Percentiles rank a stretch among this genome's conserved stretches.
Conservation (phyloP, 306 rosid species). For the Quercus bicolor region DNA sequence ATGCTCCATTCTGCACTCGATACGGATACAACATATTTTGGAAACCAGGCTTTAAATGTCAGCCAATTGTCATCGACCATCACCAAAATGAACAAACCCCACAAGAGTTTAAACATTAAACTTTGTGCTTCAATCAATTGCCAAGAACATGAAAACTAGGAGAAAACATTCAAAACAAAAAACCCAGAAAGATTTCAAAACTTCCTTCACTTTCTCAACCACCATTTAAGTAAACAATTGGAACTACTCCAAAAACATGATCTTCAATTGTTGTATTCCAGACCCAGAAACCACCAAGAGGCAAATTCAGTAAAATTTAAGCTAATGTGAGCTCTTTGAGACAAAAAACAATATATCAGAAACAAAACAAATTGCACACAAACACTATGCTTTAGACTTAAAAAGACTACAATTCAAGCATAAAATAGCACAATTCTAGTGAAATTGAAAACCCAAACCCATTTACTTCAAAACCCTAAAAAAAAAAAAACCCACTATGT, state of each 20-base stretch:
- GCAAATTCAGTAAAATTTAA: not conserved
- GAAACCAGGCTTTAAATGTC: not conserved
- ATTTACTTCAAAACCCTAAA: slow-evolving; percentile 7
- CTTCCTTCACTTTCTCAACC: not conserved
- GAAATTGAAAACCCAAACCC: not conserved
- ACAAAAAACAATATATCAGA: not conserved
- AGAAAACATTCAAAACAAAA: not conserved
- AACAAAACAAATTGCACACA: not conserved
- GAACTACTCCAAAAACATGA: not conserved
- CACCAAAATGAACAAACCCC: not conserved
- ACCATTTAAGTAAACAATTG: not conserved
- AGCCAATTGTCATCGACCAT: not conserved
- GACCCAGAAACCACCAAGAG: not conserved
- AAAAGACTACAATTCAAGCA: not conserved
- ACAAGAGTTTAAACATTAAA: not conserved
- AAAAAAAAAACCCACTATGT: not conserved
- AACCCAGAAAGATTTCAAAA: not conserved
- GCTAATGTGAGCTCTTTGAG: not conserved
- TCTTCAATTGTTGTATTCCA: not conserved
- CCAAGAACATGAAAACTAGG: not conserved
- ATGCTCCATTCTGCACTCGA: not conserved
- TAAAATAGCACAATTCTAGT: not conserved
- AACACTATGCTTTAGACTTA: not conserved
- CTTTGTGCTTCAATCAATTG: not conserved
- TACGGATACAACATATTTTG: not conserved